These are phyloP conservation scores for Neoboletus magnificus DNA, from an alignment of 768 basidiomycete genomes.

Conservation along the genomic window DNA sequence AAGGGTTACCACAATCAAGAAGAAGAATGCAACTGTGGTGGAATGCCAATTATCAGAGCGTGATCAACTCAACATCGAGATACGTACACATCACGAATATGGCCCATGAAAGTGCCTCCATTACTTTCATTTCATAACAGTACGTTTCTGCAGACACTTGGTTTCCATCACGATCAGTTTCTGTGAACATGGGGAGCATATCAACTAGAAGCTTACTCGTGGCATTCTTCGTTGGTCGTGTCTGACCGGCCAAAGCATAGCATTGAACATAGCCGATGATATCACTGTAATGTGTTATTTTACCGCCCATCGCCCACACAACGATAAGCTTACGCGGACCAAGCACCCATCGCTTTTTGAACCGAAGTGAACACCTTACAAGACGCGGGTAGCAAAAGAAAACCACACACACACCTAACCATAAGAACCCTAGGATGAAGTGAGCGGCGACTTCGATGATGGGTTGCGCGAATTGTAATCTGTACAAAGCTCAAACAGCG, in stretches of 20 bases:
- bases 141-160: slow-evolving; percentile 53
- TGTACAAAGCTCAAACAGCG: slow-evolving; percentile 26
- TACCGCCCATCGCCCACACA: neutral
- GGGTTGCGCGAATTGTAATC: slow-evolving; percentile 70
- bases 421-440: slow-evolving; percentile 57
- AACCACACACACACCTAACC: slow-evolving; percentile 62
- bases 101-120: slow-evolving; percentile 78
- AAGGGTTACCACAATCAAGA: slow-evolving; percentile 55
- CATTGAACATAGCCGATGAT: slow-evolving; percentile 66
- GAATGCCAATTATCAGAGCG: neutral
- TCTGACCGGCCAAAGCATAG: slow-evolving; percentile 43
- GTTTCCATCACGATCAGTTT: slow-evolving; percentile 4
- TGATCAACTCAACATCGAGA: slow-evolving; percentile 1
- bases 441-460: slow-evolving; percentile 53
- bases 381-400: neutral
- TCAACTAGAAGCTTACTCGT: slow-evolving; percentile 40
- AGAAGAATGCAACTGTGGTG: slow-evolving; percentile 42
- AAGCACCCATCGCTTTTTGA: slow-evolving; percentile 64
- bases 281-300: slow-evolving; percentile 45
- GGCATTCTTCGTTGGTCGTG: slow-evolving; percentile 50
- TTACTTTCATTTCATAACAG: slow-evolving; percentile 78
- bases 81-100: slow-evolving; percentile 52
- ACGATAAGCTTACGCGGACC: slow-evolving; percentile 54
- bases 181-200: neutral
- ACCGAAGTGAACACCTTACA: slow-evolving; percentile 6